Percentiles rank a stretch among this genome's conserved stretches.
phyloP scores from a whole-genome alignment of 2,329 filamentous ascomycete species.

The Septoria petroselini region DNA sequence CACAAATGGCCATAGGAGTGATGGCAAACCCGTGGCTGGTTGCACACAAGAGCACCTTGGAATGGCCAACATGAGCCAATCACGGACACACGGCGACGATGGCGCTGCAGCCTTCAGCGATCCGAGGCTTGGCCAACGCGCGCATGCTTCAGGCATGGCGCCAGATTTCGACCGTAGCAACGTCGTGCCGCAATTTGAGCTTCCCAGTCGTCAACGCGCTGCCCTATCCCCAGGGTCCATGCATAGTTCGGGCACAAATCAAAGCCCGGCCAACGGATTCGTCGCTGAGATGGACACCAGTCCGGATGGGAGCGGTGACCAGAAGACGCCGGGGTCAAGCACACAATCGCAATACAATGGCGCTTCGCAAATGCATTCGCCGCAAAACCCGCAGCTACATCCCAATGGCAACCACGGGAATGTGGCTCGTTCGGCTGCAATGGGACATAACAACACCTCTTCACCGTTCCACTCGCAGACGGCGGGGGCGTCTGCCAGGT shows the following conservation, averaged over 20 bases:
- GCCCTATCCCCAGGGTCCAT: constrained; percentile 26
- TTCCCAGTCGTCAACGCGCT: constrained; percentile 30
- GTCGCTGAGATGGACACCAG: constrained; percentile 33
- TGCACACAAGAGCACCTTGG: constrained; percentile 24
- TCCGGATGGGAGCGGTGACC: constrained; percentile 33
- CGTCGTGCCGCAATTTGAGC: constrained; percentile 20
- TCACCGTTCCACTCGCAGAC: too few species aligned
- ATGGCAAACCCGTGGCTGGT: constrained; percentile 15
- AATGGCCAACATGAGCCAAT: constrained; percentile 5
- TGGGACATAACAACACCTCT: constrained; percentile 29
- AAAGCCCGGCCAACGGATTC: constrained; percentile 23
- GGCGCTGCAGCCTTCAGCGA: constrained; percentile 29
- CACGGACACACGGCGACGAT: constrained; percentile 27
- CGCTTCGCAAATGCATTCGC: constrained; percentile 34
- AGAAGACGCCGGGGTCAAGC: constrained; percentile 31
- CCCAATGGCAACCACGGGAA: constrained; percentile 7
- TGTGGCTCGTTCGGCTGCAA: constrained; percentile 12
- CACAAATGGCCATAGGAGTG: constrained; percentile 2
- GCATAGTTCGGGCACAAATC: constrained; percentile 18
- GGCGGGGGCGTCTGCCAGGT: too few species aligned
- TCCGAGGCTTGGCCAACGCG: constrained; percentile 10
- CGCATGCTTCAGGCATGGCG: background rate
- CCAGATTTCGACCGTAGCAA: constrained; percentile 7
- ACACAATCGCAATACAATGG: constrained; percentile 26
- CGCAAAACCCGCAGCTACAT: constrained; percentile 22